Base-by-base conservation (phyloP, 2,329 filamentous ascomycete species). In the Cladosporium sp. region DNA sequence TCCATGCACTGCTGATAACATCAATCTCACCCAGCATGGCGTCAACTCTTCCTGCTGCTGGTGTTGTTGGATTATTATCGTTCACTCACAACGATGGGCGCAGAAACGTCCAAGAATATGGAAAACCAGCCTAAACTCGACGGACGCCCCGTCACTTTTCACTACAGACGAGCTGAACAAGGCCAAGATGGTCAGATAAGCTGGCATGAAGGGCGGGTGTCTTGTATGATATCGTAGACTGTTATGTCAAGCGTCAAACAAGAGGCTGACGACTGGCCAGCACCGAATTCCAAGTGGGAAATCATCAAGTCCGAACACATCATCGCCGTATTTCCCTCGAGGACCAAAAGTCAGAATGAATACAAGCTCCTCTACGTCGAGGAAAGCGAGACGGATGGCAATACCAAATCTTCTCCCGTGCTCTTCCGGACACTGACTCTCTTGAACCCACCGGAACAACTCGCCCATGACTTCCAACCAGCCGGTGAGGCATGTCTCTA, bases 81-180 rank as follows among this genome's bases (percentile, higher is more conserved):
- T 17, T 7, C 15, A 7, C 7, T n/a, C 24, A 9, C 18, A 17
- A 42, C 3, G 3, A 63, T 63, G 60, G 57, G 55, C 36, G 52
- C 52, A 38, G 52, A 56, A 24, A 48, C 51, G 30, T 57, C 59
- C 2, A 57, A 54, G 3, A 29, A 54, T 13, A 48, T 53, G 15
- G 56, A 57, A 34, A 56, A 50, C 17, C 52, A 57, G 37, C 60
- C 60, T 29, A 49, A 58, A 17, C 49, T 63, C 32, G 58, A 65
- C 42, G 61, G 61, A 1, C 50, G 57, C 22, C 57, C 56, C 4
- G 61, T 57, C 27, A 62, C 50, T 8, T 60, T 63, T 55, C 58
- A 47, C 43, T 62, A 63, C 43, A 50, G 50, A n/a, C 50, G 56
- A 27, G 49, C 50, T 29, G 54, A 56, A 9, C 45, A 52, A 32